Evolutionary conservation across 2,329 filamentous ascomycete genomes (phyloP), one percentile per base, ranked within the genome.

Genomic region (Fusarium guadeloupense): DNA sequence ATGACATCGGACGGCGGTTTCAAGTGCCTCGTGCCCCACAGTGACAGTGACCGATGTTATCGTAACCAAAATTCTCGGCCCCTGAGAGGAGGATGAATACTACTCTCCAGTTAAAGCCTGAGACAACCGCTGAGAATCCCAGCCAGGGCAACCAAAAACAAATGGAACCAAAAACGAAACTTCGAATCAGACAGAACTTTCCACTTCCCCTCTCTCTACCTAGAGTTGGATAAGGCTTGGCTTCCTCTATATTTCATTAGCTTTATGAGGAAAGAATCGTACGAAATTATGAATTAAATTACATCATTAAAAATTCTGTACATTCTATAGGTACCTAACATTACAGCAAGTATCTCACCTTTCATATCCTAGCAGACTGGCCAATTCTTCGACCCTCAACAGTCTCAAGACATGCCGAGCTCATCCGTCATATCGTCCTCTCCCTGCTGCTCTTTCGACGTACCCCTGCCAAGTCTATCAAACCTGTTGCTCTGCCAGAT

Each of bases 1-100:
- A 65, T 43, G 53, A 55, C 53, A 62, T 52, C 46, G 41, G 45
- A 64, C 56, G 64, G 66, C 54, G 66, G 66, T 69, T 69, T 69
- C 67, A 69, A 68, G 61, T 65, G 61, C 45, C 59, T 59, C 50
- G 13, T 7, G 53, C 54, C 55, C 62, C 67, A 64, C 66, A 19
- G 16, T 62, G 34, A 64, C 66, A 19, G 16, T 62, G 34, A 46
- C 57, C 58, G 48, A 65, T 61, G 54, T 44, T 64, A 38, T 53
- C 50, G 42, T 63, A 65, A 46, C 37, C 46, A 19, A 35, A 23
- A 7, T 46, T 48, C n/a, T 39, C 9, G 35, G 38, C 51, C 41
- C 51, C 47, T 64, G 39, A 64, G 34, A 48, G 31, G 61, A 54
- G 61, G 50, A 64, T 37, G 35, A 53, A 46, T 64, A 51, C 39